Conservation (phyloP, 2,329 filamentous ascomycete species). For the Dactylellina haptotyla region DNA sequence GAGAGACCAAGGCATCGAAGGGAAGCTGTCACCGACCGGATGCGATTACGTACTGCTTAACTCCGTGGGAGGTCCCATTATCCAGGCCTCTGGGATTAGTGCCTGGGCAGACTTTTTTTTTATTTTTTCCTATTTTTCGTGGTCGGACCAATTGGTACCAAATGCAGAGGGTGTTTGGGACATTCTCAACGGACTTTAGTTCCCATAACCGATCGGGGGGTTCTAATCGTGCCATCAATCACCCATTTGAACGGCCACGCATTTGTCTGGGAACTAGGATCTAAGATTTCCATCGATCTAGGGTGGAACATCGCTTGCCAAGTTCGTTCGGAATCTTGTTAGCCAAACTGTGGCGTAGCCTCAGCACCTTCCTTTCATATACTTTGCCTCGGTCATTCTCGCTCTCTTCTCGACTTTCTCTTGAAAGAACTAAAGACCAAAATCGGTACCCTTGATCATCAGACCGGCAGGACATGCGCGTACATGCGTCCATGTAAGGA, state of each 20-base stretch:
- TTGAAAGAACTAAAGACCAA: neutral
- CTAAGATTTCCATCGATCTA: constrained; percentile 53
- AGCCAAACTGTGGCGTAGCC: constrained; percentile 44
- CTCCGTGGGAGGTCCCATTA: constrained; percentile 49
- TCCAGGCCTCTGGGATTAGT: constrained; percentile 49
- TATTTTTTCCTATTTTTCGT: too few relatives aligned
- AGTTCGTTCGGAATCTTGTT: constrained; percentile 52
- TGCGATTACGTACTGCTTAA: constrained; percentile 51
- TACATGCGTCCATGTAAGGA: constrained; percentile 17
- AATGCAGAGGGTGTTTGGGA: constrained; percentile 26
- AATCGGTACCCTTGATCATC: neutral
- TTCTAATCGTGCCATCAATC: constrained; percentile 35
- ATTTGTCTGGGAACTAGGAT: constrained; percentile 54
- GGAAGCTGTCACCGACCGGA: constrained; percentile 38
- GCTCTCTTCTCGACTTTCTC: neutral
- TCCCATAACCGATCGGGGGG: constrained; percentile 46
- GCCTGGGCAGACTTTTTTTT: constrained; percentile 19
- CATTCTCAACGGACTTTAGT: constrained; percentile 32
- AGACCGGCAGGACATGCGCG: constrained; percentile 5
- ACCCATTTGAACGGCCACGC: constrained; percentile 47
- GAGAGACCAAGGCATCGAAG: constrained; percentile 51
- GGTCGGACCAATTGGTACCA: constrained; percentile 11
- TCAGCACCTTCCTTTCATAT: constrained; percentile 51
- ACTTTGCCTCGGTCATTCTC: constrained; percentile 32
- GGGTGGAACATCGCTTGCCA: constrained; percentile 53